Evolutionary conservation across 2,329 filamentous ascomycete genomes (phyloP).

Genomic region (Thermochaetoides dissita): DNA sequence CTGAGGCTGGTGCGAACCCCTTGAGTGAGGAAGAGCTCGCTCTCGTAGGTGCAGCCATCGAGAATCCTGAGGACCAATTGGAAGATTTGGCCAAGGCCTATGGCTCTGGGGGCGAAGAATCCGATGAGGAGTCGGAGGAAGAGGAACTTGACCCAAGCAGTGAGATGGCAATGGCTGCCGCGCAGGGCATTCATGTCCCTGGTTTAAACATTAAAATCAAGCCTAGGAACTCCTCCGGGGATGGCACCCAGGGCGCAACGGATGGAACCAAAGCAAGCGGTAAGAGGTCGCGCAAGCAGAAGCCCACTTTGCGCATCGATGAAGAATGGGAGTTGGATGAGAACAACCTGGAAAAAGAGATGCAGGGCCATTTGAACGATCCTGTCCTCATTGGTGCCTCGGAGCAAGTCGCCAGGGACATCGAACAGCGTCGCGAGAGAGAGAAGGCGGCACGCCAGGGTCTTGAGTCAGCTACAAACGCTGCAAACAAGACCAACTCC

Average conservation of each 20-base stretch:
- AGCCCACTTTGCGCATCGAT: conserved; percentile 37
- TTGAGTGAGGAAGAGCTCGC: conserved; percentile 11
- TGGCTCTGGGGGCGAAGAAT: conserved; percentile 16
- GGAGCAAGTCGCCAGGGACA: conserved; percentile 5
- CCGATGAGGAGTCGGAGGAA: conserved; percentile 6
- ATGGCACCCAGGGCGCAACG: neutral
- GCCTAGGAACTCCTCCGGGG: conserved; percentile 3
- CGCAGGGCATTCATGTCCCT: conserved; percentile 16
- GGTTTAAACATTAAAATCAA: conserved; percentile 11
- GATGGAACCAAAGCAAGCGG: conserved; percentile 2
- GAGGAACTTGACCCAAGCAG: conserved; percentile 15
- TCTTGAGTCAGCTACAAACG: neutral
- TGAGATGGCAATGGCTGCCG: conserved; percentile 17
- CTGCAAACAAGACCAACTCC: neutral
- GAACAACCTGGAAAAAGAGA: conserved; percentile 53
- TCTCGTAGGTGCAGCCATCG: conserved; percentile 8
- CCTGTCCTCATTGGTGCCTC: conserved; percentile 31
- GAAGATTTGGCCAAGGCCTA: conserved; percentile 28
- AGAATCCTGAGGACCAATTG: conserved; percentile 11
- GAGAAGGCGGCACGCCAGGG: conserved; percentile 1
- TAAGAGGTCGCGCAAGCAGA: conserved; percentile 12
- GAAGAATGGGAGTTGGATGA: conserved; percentile 52
- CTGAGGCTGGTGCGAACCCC: conserved; percentile 36
- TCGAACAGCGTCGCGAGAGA: conserved; percentile 7
- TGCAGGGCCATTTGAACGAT: conserved; percentile 55